Evolutionary conservation across 192 early-diverging fungal species (phyloP).

Genomic region (Chytriomyces hyalinus): DNA sequence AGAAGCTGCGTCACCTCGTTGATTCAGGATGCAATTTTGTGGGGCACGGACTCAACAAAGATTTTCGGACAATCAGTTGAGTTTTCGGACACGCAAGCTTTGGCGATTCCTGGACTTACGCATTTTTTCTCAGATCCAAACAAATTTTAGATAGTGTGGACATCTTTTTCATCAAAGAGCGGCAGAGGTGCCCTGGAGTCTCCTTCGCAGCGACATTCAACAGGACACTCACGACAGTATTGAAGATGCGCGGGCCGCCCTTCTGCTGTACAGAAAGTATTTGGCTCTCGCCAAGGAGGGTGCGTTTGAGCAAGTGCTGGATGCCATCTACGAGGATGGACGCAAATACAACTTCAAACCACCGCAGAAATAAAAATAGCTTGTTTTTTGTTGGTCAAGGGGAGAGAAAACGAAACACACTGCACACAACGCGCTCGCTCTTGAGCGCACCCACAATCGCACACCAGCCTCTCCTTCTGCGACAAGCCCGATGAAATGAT

Average conservation of each 20-base stretch:
- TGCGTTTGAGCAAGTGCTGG: slow-evolving; percentile 73
- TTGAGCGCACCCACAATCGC: no score
- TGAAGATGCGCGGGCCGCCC: slow-evolving; percentile 87
- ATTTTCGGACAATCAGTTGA: slow-evolving; percentile 93
- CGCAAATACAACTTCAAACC: slow-evolving; percentile 46
- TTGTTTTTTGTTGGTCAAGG: no score
- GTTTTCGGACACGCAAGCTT: background rate
- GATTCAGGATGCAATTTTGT: slow-evolving; percentile 92
- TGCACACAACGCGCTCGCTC: no score
- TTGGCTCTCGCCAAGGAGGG: slow-evolving; percentile 65
- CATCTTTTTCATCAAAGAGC: slow-evolving; percentile 81
- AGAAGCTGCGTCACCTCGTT: slow-evolving; percentile 85
- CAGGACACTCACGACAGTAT: slow-evolving; percentile 88
- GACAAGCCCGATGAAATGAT: no score
- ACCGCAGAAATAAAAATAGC: slow-evolving; percentile 9
- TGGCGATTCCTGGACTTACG: background rate
- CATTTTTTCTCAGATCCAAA: slow-evolving; percentile 62
- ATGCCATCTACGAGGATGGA: slow-evolving; percentile 85
- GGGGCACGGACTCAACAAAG: slow-evolving; percentile 93
- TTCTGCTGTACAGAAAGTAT: slow-evolving; percentile 86
- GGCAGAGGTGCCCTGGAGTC: slow-evolving; percentile 84
- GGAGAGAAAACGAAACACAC: no score
- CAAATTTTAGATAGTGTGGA: slow-evolving; percentile 96
- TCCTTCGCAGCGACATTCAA: slow-evolving; percentile 86
- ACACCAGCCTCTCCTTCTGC: no score